Evolutionary conservation across 768 basidiomycete genomes (phyloP).

Genomic region (Chalciporus piperatus): DNA sequence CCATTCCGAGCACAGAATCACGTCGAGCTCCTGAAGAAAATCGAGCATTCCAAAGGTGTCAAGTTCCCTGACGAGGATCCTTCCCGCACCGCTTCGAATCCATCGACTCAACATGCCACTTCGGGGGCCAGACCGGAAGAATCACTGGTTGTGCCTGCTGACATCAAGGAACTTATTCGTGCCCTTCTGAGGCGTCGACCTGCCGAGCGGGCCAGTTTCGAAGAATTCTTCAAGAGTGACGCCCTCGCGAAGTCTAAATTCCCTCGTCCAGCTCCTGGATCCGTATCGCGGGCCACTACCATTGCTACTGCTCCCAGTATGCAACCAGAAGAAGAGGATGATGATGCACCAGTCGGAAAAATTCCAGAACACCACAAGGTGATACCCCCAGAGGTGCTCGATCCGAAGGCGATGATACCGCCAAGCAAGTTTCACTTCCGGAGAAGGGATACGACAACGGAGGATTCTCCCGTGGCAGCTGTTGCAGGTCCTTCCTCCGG

Average conservation of each 20-base stretch:
- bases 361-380: constrained; percentile 73
- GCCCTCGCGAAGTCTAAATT: constrained; percentile 79
- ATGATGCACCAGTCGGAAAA: constrained; percentile 33
- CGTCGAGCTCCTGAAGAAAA: constrained; percentile 90
- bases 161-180: constrained; percentile 87
- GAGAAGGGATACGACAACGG: constrained; percentile 31
- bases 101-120: constrained; percentile 13
- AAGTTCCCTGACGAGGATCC: constrained; percentile 93
- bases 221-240: constrained; percentile 85
- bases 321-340: constrained; percentile 33
- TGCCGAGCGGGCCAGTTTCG: constrained; percentile 80
- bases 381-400: constrained; percentile 78
- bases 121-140: constrained; percentile 39
- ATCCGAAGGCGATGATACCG: constrained; percentile 78
- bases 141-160: constrained; percentile 61
- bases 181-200: constrained; percentile 82
- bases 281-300: constrained; percentile 8
- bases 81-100: constrained; percentile 38
- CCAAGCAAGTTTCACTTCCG: constrained; percentile 77
- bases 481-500: constrained; percentile 6
- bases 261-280: constrained; percentile 43
- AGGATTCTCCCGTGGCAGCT: constrained; percentile 5
- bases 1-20: constrained; percentile 97
- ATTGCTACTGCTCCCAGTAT: constrained; percentile 12
- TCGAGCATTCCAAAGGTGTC: constrained; percentile 87